Evolutionary conservation across 2,329 filamentous ascomycete species (phyloP).

Genomic region (Fusarium denticulatum): DNA sequence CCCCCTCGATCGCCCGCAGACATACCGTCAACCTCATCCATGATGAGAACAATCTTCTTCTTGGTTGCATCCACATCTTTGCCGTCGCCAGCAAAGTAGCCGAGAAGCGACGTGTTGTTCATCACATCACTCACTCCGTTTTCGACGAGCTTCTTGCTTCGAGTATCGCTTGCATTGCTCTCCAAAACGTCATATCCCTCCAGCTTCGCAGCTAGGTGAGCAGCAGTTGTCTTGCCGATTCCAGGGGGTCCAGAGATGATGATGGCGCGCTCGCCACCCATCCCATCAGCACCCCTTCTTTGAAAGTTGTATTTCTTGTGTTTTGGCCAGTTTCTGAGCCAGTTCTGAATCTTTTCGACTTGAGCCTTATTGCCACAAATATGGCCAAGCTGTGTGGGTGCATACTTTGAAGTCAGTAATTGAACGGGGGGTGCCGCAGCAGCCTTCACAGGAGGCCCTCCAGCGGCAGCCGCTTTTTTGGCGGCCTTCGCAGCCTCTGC

Average conservation of each 20-base stretch:
- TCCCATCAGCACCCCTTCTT: slow-evolving; percentile 83
- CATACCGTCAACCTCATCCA: slow-evolving; percentile 99
- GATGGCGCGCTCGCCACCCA: slow-evolving; percentile 84
- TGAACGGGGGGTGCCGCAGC: slow-evolving; percentile 65
- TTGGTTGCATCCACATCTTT: slow-evolving; percentile 82
- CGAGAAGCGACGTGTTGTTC: slow-evolving; percentile 90
- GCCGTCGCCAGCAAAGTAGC: slow-evolving; percentile 87
- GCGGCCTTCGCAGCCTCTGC: slow-evolving; percentile 62
- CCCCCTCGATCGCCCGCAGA: slow-evolving; percentile 95
- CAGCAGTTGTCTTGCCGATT: slow-evolving; percentile 97
- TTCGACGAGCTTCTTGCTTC: slow-evolving; percentile 96
- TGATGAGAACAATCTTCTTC: slow-evolving; percentile 95
- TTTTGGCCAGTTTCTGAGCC: slow-evolving; percentile 85
- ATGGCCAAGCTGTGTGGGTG: slow-evolving; percentile 82
- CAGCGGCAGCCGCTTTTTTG: slow-evolving; percentile 50
- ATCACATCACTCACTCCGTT: slow-evolving; percentile 87
- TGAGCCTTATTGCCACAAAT: slow-evolving; percentile 94
- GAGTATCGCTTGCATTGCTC: slow-evolving; percentile 93
- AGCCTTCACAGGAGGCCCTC: slow-evolving; percentile 43
- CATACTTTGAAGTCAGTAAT: slow-evolving; percentile 95
- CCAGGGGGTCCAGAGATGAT: slow-evolving; percentile 96
- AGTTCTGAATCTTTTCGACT: slow-evolving; percentile 89
- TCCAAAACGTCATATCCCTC: slow-evolving; percentile 95
- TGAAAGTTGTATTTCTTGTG: slow-evolving; percentile 84
- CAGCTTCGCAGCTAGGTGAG: slow-evolving; percentile 90